phyloP scores from a whole-genome alignment of 148 eudicot genomes.

The Simmondsia chinensis region DNA sequence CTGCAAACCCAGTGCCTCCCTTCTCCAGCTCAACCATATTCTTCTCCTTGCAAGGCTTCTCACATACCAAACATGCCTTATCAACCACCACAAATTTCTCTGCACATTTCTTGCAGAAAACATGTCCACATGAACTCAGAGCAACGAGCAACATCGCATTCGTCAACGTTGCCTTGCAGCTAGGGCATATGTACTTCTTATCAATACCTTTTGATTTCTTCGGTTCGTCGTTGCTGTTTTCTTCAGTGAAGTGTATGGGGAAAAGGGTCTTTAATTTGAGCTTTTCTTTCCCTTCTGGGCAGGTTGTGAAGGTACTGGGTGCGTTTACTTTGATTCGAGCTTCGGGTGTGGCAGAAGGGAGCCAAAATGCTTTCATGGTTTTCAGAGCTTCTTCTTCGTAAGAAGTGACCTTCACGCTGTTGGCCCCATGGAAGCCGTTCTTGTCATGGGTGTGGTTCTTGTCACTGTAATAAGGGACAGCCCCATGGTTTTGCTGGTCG shows the following conservation, averaged over 20 bases:
- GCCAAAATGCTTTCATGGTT: slow-evolving; percentile 99
- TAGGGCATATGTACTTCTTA: slow-evolving; percentile 71
- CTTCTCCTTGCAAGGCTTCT: slow-evolving; percentile 79
- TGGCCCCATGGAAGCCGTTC: slow-evolving; percentile 93
- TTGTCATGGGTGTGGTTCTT: slow-evolving; percentile 57
- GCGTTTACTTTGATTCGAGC: slow-evolving; percentile 69
- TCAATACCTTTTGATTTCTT: slow-evolving; percentile 31
- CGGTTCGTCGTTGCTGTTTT: slow-evolving; percentile 27
- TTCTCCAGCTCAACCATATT: slow-evolving; percentile 57
- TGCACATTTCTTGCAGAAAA: slow-evolving; percentile 83
- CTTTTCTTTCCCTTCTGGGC: slow-evolving; percentile 88
- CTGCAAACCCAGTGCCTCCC: slow-evolving; percentile 94
- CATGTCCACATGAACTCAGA: slow-evolving; percentile 81
- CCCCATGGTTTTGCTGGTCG: slow-evolving; percentile 94
- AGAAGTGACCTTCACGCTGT: slow-evolving; percentile 85
- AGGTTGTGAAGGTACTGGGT: slow-evolving; percentile 55
- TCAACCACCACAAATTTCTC: slow-evolving; percentile 73
- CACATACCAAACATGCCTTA: slow-evolving; percentile 82
- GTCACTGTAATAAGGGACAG: slow-evolving; percentile 80
- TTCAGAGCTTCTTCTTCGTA: slow-evolving; percentile 89
- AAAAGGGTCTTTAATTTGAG: slow-evolving; percentile 73
- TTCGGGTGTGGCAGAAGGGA: slow-evolving; percentile 94
- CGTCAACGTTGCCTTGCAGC: slow-evolving; percentile 84
- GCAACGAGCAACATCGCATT: slow-evolving; percentile 70
- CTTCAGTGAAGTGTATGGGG: slow-evolving; percentile 63